A percentile compares a stretch with the other conserved stretches of the same genome.
Evolutionary conservation across 2,329 filamentous ascomycete species (phyloP).

Genomic region (Emericellopsis atlantica): DNA sequence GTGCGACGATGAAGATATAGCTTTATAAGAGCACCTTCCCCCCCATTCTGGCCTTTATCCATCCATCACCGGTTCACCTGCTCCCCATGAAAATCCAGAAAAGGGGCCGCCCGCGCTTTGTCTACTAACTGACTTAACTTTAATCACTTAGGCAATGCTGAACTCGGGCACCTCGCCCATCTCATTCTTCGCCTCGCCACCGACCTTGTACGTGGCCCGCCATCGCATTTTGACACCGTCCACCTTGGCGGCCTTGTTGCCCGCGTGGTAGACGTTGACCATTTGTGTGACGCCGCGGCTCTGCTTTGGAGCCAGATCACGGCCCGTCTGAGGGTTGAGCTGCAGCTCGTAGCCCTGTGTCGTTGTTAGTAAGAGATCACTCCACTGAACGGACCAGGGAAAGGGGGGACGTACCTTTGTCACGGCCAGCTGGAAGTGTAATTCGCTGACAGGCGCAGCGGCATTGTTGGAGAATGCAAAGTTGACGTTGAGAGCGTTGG

Average conservation of each 20-base stretch:
- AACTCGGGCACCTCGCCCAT: slow-evolving; percentile 76
- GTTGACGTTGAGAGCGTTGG: slow-evolving; percentile 52
- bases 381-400: background rate
- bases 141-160: slow-evolving; percentile 45
- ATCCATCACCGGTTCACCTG: background rate
- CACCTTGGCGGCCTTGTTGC: slow-evolving; percentile 56
- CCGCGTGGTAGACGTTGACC: slow-evolving; percentile 63
- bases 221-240: slow-evolving; percentile 79
- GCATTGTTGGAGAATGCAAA: slow-evolving; percentile 80
- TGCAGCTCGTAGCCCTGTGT: slow-evolving; percentile 64
- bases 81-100: background rate
- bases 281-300: slow-evolving; percentile 67
- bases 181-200: slow-evolving; percentile 52
- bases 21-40: too few relatives aligned
- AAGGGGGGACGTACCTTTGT: slow-evolving; percentile 55
- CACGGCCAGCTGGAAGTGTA: slow-evolving; percentile 87
- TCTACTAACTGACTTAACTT: too few relatives aligned
- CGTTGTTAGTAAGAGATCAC: too few relatives aligned
- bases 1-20: too few relatives aligned
- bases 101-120: background rate
- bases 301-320: slow-evolving; percentile 61
- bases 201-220: slow-evolving; percentile 70
- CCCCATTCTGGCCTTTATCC: background rate
- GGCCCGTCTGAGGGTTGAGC: slow-evolving; percentile 75
- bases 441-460: slow-evolving; percentile 55